phyloP scores from a whole-genome alignment of 495 filamentous ascomycete genomes.

The Neurospora sp. region DNA sequence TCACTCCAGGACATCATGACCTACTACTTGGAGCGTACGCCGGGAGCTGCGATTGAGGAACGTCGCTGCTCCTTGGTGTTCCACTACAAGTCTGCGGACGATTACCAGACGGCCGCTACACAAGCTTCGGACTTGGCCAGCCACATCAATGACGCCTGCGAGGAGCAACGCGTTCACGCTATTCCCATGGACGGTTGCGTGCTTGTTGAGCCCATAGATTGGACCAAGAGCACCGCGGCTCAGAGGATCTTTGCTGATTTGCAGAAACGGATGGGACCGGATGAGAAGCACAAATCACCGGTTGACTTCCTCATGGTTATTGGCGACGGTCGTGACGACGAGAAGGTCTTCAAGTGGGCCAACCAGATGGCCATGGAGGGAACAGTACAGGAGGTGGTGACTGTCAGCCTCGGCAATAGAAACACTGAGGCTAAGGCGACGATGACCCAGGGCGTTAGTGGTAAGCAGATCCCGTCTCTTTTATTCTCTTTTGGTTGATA shows the following conservation, averaged over 20 bases:
- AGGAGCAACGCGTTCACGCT: constrained; percentile 71
- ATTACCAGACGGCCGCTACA: constrained; percentile 56
- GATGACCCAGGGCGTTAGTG: constrained; percentile 80
- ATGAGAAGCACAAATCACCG: constrained; percentile 34
- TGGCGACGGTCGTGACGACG: constrained; percentile 84
- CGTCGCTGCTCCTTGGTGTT: constrained; percentile 79
- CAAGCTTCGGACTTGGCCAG: constrained; percentile 80
- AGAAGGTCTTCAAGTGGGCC: constrained; percentile 87
- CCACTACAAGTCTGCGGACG: constrained; percentile 75
- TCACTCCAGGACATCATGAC: constrained; percentile 64
- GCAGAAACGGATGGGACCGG: constrained; percentile 27
- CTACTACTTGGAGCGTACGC: constrained; percentile 82
- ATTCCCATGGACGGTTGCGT: constrained; percentile 68
- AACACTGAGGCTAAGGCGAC: constrained; percentile 83
- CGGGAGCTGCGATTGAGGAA: constrained; percentile 77
- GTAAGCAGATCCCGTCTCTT: constrained; percentile 34
- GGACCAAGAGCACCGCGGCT: constrained; percentile 76
- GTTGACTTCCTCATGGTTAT: constrained; percentile 76
- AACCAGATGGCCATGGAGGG: constrained; percentile 52
- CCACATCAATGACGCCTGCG: constrained; percentile 87
- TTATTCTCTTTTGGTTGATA: constrained; percentile 1
- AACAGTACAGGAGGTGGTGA: constrained; percentile 49
- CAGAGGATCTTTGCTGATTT: constrained; percentile 55
- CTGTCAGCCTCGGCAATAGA: constrained; percentile 70
- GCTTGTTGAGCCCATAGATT: constrained; percentile 68